Conservation (phyloP, 2,329 filamentous ascomycete genomes). For the Arthrobotrys megalospora region DNA sequence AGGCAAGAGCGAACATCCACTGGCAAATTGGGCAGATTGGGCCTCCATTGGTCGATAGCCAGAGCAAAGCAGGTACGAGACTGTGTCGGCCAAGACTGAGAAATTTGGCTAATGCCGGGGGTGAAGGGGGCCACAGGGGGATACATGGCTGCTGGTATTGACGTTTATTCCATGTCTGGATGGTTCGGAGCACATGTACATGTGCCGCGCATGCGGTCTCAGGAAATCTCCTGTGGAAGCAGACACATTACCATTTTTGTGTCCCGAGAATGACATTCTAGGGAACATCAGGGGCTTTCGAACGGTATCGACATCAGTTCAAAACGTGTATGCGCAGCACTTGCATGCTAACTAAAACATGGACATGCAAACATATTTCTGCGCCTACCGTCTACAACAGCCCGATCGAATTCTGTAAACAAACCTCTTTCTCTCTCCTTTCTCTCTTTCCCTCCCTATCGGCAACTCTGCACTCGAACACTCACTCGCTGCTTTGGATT, state of each 20-base stretch:
- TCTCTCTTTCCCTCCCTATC: background rate
- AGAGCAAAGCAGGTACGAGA: constrained; percentile 34
- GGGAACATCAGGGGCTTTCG: constrained; percentile 24
- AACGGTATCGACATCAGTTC: constrained; percentile 34
- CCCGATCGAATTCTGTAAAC: background rate
- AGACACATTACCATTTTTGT: constrained; percentile 17
- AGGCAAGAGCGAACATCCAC: constrained; percentile 42
- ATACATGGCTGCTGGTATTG: constrained; percentile 10
- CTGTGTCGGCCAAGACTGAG: constrained; percentile 47
- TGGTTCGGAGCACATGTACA: constrained; percentile 21
- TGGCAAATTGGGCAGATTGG: constrained; percentile 32
- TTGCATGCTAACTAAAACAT: constrained; percentile 19
- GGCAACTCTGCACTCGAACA: constrained; percentile 20
- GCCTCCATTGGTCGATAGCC: constrained; percentile 9
- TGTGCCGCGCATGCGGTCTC: constrained; percentile 27
- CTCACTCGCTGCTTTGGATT: constrained; percentile 7
- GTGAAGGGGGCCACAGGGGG: constrained; percentile 31
- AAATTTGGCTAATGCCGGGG: constrained; percentile 50
- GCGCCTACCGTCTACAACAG: constrained; percentile 15
- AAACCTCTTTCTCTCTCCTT: background rate
- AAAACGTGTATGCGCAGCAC: constrained; percentile 20
- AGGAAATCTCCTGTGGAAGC: constrained; percentile 12
- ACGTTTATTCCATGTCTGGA: constrained; percentile 6
- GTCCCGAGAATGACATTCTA: constrained; percentile 13
- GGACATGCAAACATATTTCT: background rate